Conservation (phyloP, 768 basidiomycete genomes). For the Lentinula raphanica region DNA sequence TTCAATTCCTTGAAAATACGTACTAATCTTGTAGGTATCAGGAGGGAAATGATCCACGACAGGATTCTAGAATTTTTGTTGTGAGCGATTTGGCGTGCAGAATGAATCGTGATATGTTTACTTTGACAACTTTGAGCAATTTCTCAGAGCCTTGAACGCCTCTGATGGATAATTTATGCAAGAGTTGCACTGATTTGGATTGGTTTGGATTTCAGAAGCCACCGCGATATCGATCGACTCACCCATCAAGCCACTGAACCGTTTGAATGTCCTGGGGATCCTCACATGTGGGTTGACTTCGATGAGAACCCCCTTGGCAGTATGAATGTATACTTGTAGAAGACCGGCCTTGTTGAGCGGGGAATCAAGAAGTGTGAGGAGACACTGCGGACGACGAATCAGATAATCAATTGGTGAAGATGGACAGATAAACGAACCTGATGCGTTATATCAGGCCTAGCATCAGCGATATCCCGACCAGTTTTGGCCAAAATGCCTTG, state of each 20-base stretch:
- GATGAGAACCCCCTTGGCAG: constrained; percentile 91
- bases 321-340: constrained; percentile 97
- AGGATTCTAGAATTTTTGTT: constrained; percentile 62
- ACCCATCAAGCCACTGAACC: constrained; percentile 99
- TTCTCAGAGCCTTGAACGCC: constrained; percentile 97
- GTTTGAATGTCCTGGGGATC: constrained; percentile 97
- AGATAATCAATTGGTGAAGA: background rate
- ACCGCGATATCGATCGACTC: constrained; percentile 15
- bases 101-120: too few relatives aligned
- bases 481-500: constrained; percentile 98
- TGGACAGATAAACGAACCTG: constrained; percentile 54
- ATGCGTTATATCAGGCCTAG: constrained; percentile 98
- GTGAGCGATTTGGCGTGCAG: constrained; percentile 1
- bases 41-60: constrained; percentile 90
- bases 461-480: constrained; percentile 96
- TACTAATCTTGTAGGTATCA: constrained; percentile 82
- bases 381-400: constrained; percentile 52
- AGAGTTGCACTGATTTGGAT: constrained; percentile 63
- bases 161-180: constrained; percentile 92
- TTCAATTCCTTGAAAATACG: background rate
- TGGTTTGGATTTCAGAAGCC: constrained; percentile 2
- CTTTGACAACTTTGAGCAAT: constrained; percentile 94
- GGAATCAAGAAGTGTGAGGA: constrained; percentile 93
- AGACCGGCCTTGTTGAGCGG: constrained; percentile 96
- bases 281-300: constrained; percentile 98